Evolutionary conservation across 257 asterid genomes (phyloP), one percentile per base, ranked within the genome.

Genomic region (Przewalskia tangutica): DNA sequence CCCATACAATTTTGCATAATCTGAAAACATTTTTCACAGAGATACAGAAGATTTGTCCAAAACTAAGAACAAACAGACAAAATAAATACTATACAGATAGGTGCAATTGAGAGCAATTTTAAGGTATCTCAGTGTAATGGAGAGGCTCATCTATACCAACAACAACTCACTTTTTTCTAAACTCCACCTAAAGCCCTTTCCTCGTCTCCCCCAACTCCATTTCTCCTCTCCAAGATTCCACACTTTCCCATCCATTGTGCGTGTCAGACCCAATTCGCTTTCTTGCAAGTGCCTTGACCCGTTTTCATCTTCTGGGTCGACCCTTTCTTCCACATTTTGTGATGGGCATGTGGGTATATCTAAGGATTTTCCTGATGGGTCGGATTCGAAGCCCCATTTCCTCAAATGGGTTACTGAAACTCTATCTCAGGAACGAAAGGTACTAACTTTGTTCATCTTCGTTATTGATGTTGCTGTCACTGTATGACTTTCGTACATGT

Each of bases 141-240:
- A 91, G 90, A 90, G 93, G 85, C 90, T 94, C 77, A 84, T 94
- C 87, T 79, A 84, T 81, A 86, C 92, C 84, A 90, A 88, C 83
- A n/a, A n/a, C 32, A 27, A 27, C 32, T 78, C 96, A 6, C 81
- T 88, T 85, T 87, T 94, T 1, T 88, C 89, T 9, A 88, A 90
- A 46, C 84, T 79, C 84, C 87, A 85, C 66, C 78, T 82, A 13
- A 79, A 84, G 64, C 86, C 71, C 50, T 46, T 84, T 46, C 85
- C 90, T n/a, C 79, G 82, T 82, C 90, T 88, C 51, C 93, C 92
- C 14, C 89, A 86, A 32, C 84, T 70, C 82, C 42, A 75, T 16
- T 75, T 71, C 77, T 81, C 92, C 82, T 42, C 23, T 84, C 48
- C 67, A 53, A 83, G 83, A 82, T 84, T 88, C 77, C 50, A 42